phyloP scores from a whole-genome alignment of 2,329 filamentous ascomycete genomes.

The Aspergillus aculeatinus region DNA sequence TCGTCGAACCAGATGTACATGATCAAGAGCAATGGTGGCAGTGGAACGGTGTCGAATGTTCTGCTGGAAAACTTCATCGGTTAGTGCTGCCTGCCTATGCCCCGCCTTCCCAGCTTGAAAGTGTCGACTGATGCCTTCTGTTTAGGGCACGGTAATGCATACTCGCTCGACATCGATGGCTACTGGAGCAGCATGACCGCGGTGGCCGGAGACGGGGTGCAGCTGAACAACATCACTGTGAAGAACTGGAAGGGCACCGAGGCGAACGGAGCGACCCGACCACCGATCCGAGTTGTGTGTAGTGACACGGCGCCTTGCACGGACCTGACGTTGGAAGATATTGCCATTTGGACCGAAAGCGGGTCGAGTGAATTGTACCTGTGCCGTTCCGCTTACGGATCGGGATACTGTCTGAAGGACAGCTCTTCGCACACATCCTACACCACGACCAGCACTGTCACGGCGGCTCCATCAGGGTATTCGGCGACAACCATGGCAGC shows the following conservation, averaged over 20 bases:
- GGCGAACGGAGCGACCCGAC: slow-evolving; percentile 50
- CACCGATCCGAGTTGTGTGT: slow-evolving; percentile 56
- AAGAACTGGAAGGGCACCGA: slow-evolving; percentile 57
- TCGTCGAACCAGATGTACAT: slow-evolving; percentile 63
- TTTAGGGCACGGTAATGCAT: slow-evolving; percentile 57
- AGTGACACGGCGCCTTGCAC: slow-evolving; percentile 54
- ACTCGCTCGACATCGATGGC: slow-evolving; percentile 57
- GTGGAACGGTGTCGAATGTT: slow-evolving; percentile 52
- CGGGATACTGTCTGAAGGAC: slow-evolving; percentile 48
- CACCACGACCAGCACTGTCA: slow-evolving; percentile 24
- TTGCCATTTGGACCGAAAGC: slow-evolving; percentile 48
- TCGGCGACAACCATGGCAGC: slow-evolving; percentile 29
- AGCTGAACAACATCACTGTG: slow-evolving; percentile 54
- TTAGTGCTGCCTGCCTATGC: slow-evolving; percentile 12
- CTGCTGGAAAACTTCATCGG: slow-evolving; percentile 57
- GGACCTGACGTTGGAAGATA: slow-evolving; percentile 51
- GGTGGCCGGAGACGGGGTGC: slow-evolving; percentile 51
- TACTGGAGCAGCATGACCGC: slow-evolving; percentile 50
- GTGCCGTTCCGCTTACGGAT: slow-evolving; percentile 53
- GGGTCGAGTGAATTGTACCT: slow-evolving; percentile 35
- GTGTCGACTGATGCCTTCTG: not conserved
- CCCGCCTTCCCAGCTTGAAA: no score
- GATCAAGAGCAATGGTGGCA: slow-evolving; percentile 62
- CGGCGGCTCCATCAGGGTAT: slow-evolving; percentile 27
- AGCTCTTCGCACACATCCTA: slow-evolving; percentile 21